Base-by-base conservation (phyloP, 2,329 filamentous ascomycete species). In the Leptographium wingfieldii region DNA sequence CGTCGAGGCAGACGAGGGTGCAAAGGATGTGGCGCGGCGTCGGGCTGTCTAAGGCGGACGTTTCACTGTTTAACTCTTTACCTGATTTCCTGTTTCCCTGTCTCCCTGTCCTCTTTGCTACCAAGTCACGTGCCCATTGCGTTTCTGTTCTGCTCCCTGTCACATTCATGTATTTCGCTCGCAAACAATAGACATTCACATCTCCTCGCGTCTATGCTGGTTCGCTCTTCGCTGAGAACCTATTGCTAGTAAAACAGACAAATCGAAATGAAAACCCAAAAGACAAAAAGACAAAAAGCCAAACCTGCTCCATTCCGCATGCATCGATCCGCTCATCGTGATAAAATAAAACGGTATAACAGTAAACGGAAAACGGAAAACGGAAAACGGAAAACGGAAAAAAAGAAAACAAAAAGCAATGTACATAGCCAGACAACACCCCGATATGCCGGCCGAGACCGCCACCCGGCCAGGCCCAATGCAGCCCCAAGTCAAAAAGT, bases 21-120 rank as follows among this genome's bases (percentile, higher is more conserved):
- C 73, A n/a, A 76, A 71, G 61, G 75, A 79, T 63, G 70, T 74
- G 6, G 72, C 76, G 3, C 74, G 76, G 40, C 77, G 79, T 66
- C 60, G 81, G 3, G 19, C 14, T 43, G 40, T 43, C 12, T 43
- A 43, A 19, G 6, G 5, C 6, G 12, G 40, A 40, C 12, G 10
- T 11, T 22, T 22, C 22, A 22, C 22, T 22, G 22, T 22, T 22
- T 22, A 1, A 22, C 22, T 22, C 1, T 22, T 22, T 22, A 1
- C 22, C 22, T 22, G 22, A 22, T 22, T 22, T 22, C 22, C 22
- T 22, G 22, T 22, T 22, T 22, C 22, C 22, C 22, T 22, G 22
- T 22, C 22, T 22, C 22, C 1, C 22, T 22, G 22, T 22, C 22
- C 33, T 35, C 33, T 35, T 35, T 35, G 33, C 7, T 35, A 35